Evolutionary conservation across 2,329 filamentous ascomycete genomes (phyloP).

Genomic region (Aspergillus puulaauensis): DNA sequence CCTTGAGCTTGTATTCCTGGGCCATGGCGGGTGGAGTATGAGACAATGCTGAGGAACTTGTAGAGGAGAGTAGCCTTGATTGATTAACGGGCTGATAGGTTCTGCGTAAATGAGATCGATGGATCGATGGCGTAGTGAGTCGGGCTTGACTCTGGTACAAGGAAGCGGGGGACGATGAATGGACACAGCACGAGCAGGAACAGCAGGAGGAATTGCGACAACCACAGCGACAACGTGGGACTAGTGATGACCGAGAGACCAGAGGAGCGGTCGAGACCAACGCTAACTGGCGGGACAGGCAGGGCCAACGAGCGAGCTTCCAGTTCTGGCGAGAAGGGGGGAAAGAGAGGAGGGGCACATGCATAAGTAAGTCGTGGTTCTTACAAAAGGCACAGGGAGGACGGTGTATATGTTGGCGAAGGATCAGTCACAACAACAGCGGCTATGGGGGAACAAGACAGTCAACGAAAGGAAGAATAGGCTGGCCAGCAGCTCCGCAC

Average conservation of each 20-base stretch:
- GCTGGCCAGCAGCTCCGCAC: background rate
- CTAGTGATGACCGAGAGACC: background rate
- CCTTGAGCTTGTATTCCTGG: slow-evolving; percentile 63
- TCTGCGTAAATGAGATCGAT: background rate
- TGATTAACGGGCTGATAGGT: background rate
- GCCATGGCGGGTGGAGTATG: slow-evolving; percentile 29
- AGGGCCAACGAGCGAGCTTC: slow-evolving; percentile 8
- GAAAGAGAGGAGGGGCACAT: slow-evolving; percentile 19
- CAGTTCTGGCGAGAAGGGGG: slow-evolving; percentile 9
- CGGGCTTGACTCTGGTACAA: background rate
- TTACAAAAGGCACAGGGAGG: background rate
- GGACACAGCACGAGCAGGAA: slow-evolving; percentile 25
- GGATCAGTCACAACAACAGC: background rate
- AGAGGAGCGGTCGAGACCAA: slow-evolving; percentile 6
- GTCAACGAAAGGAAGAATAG: background rate
- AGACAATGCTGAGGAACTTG: background rate
- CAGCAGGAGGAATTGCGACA: slow-evolving; percentile 20
- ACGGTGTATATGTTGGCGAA: background rate
- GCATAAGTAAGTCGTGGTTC: slow-evolving; percentile 12
- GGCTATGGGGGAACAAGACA: background rate
- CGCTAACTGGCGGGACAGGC: slow-evolving; percentile 13
- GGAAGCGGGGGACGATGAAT: slow-evolving; percentile 15
- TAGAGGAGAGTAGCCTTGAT: slow-evolving; percentile 9
- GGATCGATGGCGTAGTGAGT: background rate
- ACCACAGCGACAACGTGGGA: slow-evolving; percentile 21